A percentile compares a stretch with the other conserved stretches of the same genome.
These are phyloP conservation scores for Sporisorium graminicola DNA, from an alignment of 1,284 basidiomycete genomes.

Conservation along the genomic window DNA sequence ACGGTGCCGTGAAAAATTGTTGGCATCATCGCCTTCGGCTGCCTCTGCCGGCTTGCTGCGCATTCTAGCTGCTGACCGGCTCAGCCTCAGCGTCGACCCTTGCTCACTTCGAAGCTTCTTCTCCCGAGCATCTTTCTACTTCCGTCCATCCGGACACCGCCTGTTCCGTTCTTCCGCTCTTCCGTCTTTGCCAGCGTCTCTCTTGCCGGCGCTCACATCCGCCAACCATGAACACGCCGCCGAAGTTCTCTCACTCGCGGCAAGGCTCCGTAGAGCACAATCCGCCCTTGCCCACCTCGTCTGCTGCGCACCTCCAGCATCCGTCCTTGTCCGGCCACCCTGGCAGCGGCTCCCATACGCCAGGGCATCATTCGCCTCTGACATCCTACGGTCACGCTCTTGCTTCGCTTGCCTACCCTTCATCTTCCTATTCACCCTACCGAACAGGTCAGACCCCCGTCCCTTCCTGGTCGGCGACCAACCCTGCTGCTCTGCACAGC, in stretches of 20 bases:
- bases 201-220: background rate
- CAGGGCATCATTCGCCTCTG: constrained; percentile 41
- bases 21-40: too few species aligned
- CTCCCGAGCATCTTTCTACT: background rate
- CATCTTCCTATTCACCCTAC: constrained; percentile 44
- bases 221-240: constrained; percentile 49
- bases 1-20: background rate
- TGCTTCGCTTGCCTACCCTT: constrained; percentile 46
- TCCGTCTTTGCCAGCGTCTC: background rate
- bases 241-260: constrained; percentile 51
- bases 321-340: constrained; percentile 29
- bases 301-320: constrained; percentile 46
- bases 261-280: constrained; percentile 49
- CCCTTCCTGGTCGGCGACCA: constrained; percentile 32
- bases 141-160: background rate
- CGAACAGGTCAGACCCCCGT: constrained; percentile 22
- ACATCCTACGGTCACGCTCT: constrained; percentile 47
- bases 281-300: constrained; percentile 19
- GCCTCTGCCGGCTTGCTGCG: background rate
- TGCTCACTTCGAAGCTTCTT: background rate
- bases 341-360: constrained; percentile 32
- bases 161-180: background rate
- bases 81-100: background rate
- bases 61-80: background rate
- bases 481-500: constrained; percentile 34